Evolutionary conservation across 2,329 filamentous ascomycete genomes (phyloP).

Genomic region (Capronia epimyces): DNA sequence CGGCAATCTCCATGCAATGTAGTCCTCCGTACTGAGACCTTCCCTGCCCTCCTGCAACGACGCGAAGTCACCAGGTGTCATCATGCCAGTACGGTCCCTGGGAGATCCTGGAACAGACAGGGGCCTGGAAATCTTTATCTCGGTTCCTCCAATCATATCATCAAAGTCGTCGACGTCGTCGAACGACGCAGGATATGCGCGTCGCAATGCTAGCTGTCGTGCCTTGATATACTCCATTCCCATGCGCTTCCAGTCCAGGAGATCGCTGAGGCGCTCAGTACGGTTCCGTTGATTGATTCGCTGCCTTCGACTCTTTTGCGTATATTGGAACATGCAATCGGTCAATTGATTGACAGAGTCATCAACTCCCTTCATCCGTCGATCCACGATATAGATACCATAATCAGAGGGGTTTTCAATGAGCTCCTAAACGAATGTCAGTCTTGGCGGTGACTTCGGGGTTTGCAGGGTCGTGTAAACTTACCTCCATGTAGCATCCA

Average conservation of each 20-base stretch:
- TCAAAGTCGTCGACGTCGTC: slow-evolving; percentile 69
- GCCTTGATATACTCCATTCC: slow-evolving; percentile 99
- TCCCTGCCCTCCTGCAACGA: slow-evolving; percentile 92
- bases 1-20: slow-evolving; percentile 96
- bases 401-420: slow-evolving; percentile 98
- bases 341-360: slow-evolving; percentile 95
- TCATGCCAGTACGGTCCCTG: slow-evolving; percentile 86
- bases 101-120: slow-evolving; percentile 92
- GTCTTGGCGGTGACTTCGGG: background rate
- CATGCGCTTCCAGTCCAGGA: slow-evolving; percentile 99
- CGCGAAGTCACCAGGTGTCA: slow-evolving; percentile 97
- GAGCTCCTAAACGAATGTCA: slow-evolving; percentile 52
- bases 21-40: slow-evolving; percentile 90
- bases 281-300: slow-evolving; percentile 98
- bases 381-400: slow-evolving; percentile 97
- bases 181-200: slow-evolving; percentile 87
- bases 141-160: slow-evolving; percentile 85
- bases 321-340: slow-evolving; percentile 89
- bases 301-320: slow-evolving; percentile 85
- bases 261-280: slow-evolving; percentile 87
- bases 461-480: background rate
- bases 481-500: slow-evolving; percentile 89
- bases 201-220: slow-evolving; percentile 79
- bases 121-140: slow-evolving; percentile 91
- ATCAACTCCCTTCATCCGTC: slow-evolving; percentile 89